These are phyloP conservation scores for Epichloe coenophiala DNA, from an alignment of 2,329 filamentous ascomycete species.

Conservation along the genomic window DNA sequence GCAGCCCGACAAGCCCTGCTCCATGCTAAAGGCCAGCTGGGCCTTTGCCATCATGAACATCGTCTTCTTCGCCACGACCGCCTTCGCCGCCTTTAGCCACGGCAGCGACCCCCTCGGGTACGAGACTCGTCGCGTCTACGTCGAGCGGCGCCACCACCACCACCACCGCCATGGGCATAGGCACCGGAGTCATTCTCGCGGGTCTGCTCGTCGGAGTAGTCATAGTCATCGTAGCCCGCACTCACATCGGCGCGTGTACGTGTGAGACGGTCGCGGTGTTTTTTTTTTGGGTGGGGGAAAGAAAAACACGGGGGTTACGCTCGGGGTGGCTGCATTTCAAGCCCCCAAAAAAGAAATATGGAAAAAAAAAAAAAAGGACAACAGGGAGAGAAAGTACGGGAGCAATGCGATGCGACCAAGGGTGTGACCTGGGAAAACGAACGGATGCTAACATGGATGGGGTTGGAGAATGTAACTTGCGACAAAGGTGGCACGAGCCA, in stretches of 20 bases:
- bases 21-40: slow-evolving; percentile 84
- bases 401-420: no score
- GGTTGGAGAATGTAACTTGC: no score
- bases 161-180: slow-evolving; percentile 27
- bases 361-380: no score
- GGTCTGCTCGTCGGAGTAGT: neutral
- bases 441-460: no score
- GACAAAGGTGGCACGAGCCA: no score
- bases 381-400: no score
- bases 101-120: slow-evolving; percentile 38
- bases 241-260: slow-evolving; percentile 38
- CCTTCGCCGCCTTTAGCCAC: slow-evolving; percentile 51
- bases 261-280: slow-evolving; percentile 15
- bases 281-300: no score
- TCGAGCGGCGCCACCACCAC: slow-evolving; percentile 5
- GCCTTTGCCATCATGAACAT: slow-evolving; percentile 83
- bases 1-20: slow-evolving; percentile 60
- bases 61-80: slow-evolving; percentile 68
- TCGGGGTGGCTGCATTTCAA: no score
- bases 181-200: slow-evolving; percentile 13
- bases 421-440: no score
- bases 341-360: no score
- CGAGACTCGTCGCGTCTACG: slow-evolving; percentile 14
- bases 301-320: no score
- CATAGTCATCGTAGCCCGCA: slow-evolving; percentile 29